Percentiles rank a stretch among this genome's conserved stretches.
phyloP scores from a whole-genome alignment of 345 rosid genomes.

The Anacardium occidentale region DNA sequence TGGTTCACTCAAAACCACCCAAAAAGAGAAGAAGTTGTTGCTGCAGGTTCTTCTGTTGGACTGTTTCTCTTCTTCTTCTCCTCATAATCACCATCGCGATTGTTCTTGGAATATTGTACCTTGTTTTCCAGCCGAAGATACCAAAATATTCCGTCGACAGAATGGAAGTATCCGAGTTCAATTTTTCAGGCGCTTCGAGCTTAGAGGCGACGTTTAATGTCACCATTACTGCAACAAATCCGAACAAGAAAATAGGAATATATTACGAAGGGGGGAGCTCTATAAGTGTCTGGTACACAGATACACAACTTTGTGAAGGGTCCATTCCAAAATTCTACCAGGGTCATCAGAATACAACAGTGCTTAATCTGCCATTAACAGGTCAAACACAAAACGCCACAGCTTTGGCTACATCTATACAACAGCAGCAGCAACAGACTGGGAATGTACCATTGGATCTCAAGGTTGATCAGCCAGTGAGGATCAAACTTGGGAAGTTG shows the following conservation, averaged over 20 bases:
- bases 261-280: slow-evolving; percentile 82
- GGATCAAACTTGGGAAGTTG: slow-evolving; percentile 71
- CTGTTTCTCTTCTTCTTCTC: slow-evolving; percentile 46
- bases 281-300: slow-evolving; percentile 53
- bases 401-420: slow-evolving; percentile 34
- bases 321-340: slow-evolving; percentile 87
- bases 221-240: slow-evolving; percentile 63
- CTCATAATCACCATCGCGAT: slow-evolving; percentile 46
- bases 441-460: slow-evolving; percentile 63
- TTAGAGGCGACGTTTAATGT: slow-evolving; percentile 57
- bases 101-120: slow-evolving; percentile 52
- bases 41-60: slow-evolving; percentile 72
- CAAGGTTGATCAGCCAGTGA: slow-evolving; percentile 73
- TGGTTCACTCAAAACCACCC: slow-evolving; percentile 40
- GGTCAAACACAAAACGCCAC: slow-evolving; percentile 57
- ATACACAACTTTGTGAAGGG: slow-evolving; percentile 57
- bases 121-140: slow-evolving; percentile 73
- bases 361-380: slow-evolving; percentile 48
- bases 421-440: slow-evolving; percentile 39
- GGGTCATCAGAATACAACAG: slow-evolving; percentile 81
- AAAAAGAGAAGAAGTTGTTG: slow-evolving; percentile 47
- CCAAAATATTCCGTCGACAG: slow-evolving; percentile 65
- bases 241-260: slow-evolving; percentile 74
- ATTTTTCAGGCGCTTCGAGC: slow-evolving; percentile 38
- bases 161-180: slow-evolving; percentile 53